These are phyloP conservation scores for Carallia pectinifolia DNA, from an alignment of 345 rosid genomes.

Conservation along the genomic window DNA sequence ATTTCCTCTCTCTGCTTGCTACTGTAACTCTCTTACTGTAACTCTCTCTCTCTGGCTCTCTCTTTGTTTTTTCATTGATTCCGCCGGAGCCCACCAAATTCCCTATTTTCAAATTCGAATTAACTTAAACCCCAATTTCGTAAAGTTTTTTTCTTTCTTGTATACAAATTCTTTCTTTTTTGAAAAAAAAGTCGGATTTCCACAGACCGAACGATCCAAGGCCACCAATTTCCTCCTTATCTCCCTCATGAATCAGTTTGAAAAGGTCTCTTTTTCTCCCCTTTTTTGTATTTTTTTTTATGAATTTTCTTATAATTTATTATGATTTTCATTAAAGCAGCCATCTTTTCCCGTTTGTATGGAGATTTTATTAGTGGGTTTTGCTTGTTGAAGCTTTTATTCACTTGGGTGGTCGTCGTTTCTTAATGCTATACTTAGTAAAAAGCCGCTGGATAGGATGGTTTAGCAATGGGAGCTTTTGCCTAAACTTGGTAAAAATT, in stretches of 20 bases:
- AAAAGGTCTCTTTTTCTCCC: conserved; percentile 45
- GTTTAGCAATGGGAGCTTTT: too few relatives aligned
- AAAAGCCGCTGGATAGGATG: too few relatives aligned
- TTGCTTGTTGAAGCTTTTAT: too few relatives aligned
- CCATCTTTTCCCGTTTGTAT: too few relatives aligned
- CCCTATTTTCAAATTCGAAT: neutral
- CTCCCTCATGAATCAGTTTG: conserved; percentile 95
- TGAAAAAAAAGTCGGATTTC: conserved; percentile 42
- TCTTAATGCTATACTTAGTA: too few relatives aligned
- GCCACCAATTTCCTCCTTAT: conserved; percentile 75
- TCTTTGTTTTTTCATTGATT: neutral
- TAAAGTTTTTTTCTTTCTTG: neutral
- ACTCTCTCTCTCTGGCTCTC: conserved; percentile 6
- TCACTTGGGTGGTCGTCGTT: too few relatives aligned
- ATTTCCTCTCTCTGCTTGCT: conserved; percentile 86
- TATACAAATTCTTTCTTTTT: neutral
- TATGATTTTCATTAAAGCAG: too few relatives aligned
- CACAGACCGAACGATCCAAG: conserved; percentile 77
- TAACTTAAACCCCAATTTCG: conserved; percentile 2
- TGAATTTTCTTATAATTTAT: neutral
- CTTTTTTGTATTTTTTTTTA: neutral
- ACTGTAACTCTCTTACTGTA: too few relatives aligned
- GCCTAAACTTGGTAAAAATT: too few relatives aligned
- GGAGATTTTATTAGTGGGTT: too few relatives aligned
- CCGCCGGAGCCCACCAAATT: neutral